Percentiles rank a stretch among this genome's conserved stretches.
Evolutionary conservation across 2,329 filamentous ascomycete species (phyloP).

Genomic region (Aplosporella prunicola): DNA sequence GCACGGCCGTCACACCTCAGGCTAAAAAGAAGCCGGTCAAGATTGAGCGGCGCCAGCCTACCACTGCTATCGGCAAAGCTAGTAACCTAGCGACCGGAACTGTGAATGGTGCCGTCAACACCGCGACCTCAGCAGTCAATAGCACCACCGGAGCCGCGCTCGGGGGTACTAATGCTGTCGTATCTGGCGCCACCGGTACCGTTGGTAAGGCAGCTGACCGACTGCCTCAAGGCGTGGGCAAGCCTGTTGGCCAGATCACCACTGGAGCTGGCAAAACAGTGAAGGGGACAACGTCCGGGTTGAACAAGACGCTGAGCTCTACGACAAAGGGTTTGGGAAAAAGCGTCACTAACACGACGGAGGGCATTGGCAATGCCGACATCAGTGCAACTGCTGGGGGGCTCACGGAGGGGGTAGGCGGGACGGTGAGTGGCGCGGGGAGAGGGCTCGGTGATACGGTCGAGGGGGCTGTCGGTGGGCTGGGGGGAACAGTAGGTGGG

Average conservation of each 20-base stretch:
- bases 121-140: slow-evolving; percentile 26
- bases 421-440: slow-evolving; percentile 26
- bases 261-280: slow-evolving; percentile 34
- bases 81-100: slow-evolving; percentile 25
- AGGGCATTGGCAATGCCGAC: slow-evolving; percentile 34
- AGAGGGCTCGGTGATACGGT: slow-evolving; percentile 4
- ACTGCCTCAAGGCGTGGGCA: slow-evolving; percentile 24
- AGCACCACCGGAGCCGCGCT: slow-evolving; percentile 30
- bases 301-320: slow-evolving; percentile 32
- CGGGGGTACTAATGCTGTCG: slow-evolving; percentile 24
- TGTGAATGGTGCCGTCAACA: slow-evolving; percentile 27
- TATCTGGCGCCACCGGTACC: slow-evolving; percentile 29
- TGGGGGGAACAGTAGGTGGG: slow-evolving; percentile 26
- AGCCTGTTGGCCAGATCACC: slow-evolving; percentile 32
- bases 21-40: slow-evolving; percentile 11
- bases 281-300: slow-evolving; percentile 29
- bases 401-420: slow-evolving; percentile 25
- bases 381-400: slow-evolving; percentile 30
- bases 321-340: slow-evolving; percentile 34
- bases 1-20: neutral
- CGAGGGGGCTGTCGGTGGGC: slow-evolving; percentile 17
- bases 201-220: slow-evolving; percentile 29
- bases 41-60: neutral
- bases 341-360: slow-evolving; percentile 36
- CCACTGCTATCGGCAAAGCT: slow-evolving; percentile 23